Base-by-base conservation (phyloP, 192 early-diverging fungal genomes). In the Backusella macrospora region DNA sequence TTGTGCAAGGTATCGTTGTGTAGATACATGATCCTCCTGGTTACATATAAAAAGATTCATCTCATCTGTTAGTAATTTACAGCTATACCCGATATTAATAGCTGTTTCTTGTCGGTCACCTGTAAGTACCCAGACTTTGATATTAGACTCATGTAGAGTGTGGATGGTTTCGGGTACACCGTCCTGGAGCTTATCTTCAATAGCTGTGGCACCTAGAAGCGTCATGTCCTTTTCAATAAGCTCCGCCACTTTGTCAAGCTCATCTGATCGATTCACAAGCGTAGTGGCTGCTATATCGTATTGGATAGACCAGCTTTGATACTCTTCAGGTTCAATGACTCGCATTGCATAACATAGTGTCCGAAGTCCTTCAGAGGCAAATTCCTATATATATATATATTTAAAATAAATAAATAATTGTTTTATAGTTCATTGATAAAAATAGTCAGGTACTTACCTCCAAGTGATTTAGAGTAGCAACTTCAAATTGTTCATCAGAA, bases 21-120 rank as follows among this genome's bases (percentile, higher is more conserved):
- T 95, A 70, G 92, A 92, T 78, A 88, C 90, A 70, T 94, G 91
- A 52, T 90, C 95, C 40, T 91, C 86, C 75, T 95, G 92, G 73
- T 94, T 95, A 81, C 93, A 93, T 37, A 97, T 84, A 52, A 98
- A 87, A 62, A 98, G 81, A 62, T 91, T 92, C 94, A 96, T 96
- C 69, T 95, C 94, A 73, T 96, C 94, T 21, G 92, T 93, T 52
- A 97, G 87, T 38, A 98, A 85, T 68, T 97, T 92, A 75, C 94
- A 97, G 12, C 92, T 94, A 74, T 94, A 96, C 2, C 95, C 96
- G 80, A 98, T 97, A 80, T 98, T 97, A 87, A 98, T 97, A 38
- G 96, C 96, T 5, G 96, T 98, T 78, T 98, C 96, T 83, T 97
- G 95, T 39, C 94, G 83, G 81, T 98, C 96, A 59, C 96, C 96